phyloP scores from a whole-genome alignment of 1,284 basidiomycete genomes.

The Rugosomyces carneus region DNA sequence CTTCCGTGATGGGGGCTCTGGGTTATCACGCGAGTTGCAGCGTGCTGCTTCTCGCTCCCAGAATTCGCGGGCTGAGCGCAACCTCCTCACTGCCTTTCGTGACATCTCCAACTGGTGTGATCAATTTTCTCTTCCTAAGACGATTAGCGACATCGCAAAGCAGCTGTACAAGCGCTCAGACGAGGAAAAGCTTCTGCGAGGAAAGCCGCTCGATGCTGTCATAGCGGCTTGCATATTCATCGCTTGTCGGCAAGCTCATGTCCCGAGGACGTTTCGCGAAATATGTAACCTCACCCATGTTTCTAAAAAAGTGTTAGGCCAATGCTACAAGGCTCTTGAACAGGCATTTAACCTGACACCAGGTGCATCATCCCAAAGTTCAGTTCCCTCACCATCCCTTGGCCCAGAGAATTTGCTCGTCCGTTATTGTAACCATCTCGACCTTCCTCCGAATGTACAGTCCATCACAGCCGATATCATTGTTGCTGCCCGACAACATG shows the following conservation, averaged over 20 bases:
- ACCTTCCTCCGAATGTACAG: constrained; percentile 79
- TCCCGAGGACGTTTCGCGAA: constrained; percentile 93
- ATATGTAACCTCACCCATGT: constrained; percentile 92
- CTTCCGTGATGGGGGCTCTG: constrained; percentile 91
- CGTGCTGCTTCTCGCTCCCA: constrained; percentile 81
- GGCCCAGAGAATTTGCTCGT: constrained; percentile 84
- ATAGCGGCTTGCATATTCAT: constrained; percentile 99
- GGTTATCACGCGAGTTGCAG: constrained; percentile 88
- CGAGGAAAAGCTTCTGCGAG: constrained; percentile 89
- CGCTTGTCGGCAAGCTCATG: constrained; percentile 91
- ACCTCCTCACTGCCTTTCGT: constrained; percentile 82
- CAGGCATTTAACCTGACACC: constrained; percentile 85
- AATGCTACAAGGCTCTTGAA: constrained; percentile 91
- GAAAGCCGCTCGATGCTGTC: constrained; percentile 88
- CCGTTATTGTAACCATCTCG: constrained; percentile 93
- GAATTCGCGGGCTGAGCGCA: constrained; percentile 75
- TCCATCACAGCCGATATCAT: constrained; percentile 86
- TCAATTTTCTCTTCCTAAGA: constrained; percentile 91
- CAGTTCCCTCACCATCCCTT: constrained; percentile 39
- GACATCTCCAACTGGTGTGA: constrained; percentile 93
- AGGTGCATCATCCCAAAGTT: constrained; percentile 48
- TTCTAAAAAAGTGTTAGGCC: constrained; percentile 91
- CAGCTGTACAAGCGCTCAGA: constrained; percentile 96
- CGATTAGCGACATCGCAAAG: constrained; percentile 93
- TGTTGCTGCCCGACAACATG: constrained; percentile 72